Base-by-base conservation (phyloP, 148 eudicot species). In the Persicaria maculosa region DNA sequence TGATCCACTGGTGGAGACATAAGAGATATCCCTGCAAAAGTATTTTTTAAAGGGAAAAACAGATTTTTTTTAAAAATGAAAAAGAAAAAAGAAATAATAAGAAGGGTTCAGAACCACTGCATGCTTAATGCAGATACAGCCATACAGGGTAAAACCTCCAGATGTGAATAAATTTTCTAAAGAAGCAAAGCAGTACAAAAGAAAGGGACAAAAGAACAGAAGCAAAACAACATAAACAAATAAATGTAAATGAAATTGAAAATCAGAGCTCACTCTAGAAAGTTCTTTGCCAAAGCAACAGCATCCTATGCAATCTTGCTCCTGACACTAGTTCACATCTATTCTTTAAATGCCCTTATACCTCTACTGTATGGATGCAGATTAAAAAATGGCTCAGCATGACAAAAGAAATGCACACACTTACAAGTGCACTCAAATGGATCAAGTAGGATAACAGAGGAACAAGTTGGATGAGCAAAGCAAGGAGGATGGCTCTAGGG, bases 1-100 rank as follows among this genome's bases (percentile, higher is more conserved):
- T 78, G 97, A 96, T 55, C 97, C 99, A 80, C 97, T 96, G 55
- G 99, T 83, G 74, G 94, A 84, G 76, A 96, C 92, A 76, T 96
- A 92, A 68, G 88, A 85, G 74, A 92, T 84, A 80, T 92, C 99
- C 84, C 99, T 96, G 88, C 69, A 68, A 74, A 4, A 73, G 40
- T 72, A 68, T 72, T 31, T 31, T 31, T 31, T 31, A 31, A 31
- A 31, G 40, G 40, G 40, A 31, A 31, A 31, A 31, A 31, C 40
- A 72, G 62, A 73, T 45, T 69, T 5, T 57, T 68, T 31, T 68
- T 48, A n/a, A 48, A 7, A 52, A 36, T 1, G 36, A 73, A 10
- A 55, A 43, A 11, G 31, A 14, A 73, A 5, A 73, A 73, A 73
- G 22, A 55, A 54, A 58, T 16, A 22, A n/a, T 17, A 25, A 16